Evolutionary conservation across 2,329 filamentous ascomycete genomes (phyloP).

Genomic region (Fragosphaeria purpurea): DNA sequence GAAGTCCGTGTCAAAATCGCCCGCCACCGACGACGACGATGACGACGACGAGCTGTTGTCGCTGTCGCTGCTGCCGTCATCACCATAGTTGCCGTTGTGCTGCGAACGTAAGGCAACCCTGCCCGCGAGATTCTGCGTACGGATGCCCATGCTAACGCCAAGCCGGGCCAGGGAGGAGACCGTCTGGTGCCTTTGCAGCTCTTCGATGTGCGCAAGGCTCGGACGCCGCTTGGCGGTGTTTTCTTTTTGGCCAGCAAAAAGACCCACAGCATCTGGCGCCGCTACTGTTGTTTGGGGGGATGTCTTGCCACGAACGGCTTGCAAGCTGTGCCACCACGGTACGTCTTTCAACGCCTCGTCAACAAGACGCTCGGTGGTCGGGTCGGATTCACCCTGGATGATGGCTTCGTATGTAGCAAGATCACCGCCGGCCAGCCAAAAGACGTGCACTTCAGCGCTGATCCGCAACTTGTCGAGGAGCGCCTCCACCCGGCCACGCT

Average conservation of each 20-base stretch:
- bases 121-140: conserved; percentile 60
- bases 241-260: neutral
- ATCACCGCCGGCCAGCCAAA: conserved; percentile 67
- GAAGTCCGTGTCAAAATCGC: conserved; percentile 21
- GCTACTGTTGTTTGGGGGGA: conserved; percentile 3
- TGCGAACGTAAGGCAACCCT: conserved; percentile 29
- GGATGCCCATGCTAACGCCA: conserved; percentile 62
- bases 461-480: conserved; percentile 75
- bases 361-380: conserved; percentile 49
- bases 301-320: conserved; percentile 36
- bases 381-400: conserved; percentile 56
- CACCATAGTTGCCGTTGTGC: conserved; percentile 29
- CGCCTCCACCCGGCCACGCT: conserved; percentile 59
- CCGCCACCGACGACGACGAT: conserved; percentile 8
- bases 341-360: conserved; percentile 58
- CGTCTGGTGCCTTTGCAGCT: conserved; percentile 51
- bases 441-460: conserved; percentile 67
- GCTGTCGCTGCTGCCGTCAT: conserved; percentile 17
- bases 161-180: conserved; percentile 42
- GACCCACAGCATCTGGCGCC: neutral
- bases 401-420: conserved; percentile 67
- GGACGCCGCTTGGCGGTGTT: conserved; percentile 22
- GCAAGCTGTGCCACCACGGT: conserved; percentile 75
- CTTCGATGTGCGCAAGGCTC: conserved; percentile 50
- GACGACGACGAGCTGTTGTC: conserved; percentile 10